phyloP scores from a whole-genome alignment of 2,329 filamentous ascomycete species.

The Verticillium alfalfae region DNA sequence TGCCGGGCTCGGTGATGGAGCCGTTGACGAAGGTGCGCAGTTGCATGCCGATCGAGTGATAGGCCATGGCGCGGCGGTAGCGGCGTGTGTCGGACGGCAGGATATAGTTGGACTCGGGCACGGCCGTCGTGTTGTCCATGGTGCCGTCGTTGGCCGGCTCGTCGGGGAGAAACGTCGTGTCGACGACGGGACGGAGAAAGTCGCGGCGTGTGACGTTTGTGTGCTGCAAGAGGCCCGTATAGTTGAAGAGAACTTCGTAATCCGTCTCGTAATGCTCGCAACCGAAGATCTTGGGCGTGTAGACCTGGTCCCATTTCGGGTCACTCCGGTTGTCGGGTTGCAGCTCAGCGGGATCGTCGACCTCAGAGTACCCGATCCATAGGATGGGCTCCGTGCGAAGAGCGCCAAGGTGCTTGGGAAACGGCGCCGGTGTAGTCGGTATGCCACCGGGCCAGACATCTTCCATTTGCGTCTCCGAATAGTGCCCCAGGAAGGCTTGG shows the following conservation, averaged over 20 bases:
- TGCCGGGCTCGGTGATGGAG: conserved; percentile 17
- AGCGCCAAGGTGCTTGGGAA: conserved; percentile 20
- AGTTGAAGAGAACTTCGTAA: conserved; percentile 22
- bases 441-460: conserved; percentile 19
- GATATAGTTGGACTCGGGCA: conserved; percentile 18
- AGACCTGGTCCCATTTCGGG: conserved; percentile 19
- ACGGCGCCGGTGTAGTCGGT: conserved; percentile 11
- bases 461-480: conserved; percentile 16
- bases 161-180: conserved; percentile 18
- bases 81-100: conserved; percentile 12
- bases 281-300: conserved; percentile 23
- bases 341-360: conserved; percentile 14
- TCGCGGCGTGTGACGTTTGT: conserved; percentile 13
- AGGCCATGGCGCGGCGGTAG: conserved; percentile 24
- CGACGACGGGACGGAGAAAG: conserved; percentile 17
- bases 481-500: conserved; percentile 19
- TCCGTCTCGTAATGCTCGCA: conserved; percentile 27
- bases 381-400: conserved; percentile 26
- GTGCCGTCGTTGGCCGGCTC: conserved; percentile 22
- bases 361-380: conserved; percentile 26
- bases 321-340: conserved; percentile 12
- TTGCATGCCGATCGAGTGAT: conserved; percentile 22
- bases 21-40: conserved; percentile 23
- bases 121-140: conserved; percentile 22
- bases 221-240: conserved; percentile 17